Percentiles rank a stretch among this genome's conserved stretches.
Evolutionary conservation across 2,329 filamentous ascomycete genomes (phyloP).

Genomic region (Sporothrix sp.): DNA sequence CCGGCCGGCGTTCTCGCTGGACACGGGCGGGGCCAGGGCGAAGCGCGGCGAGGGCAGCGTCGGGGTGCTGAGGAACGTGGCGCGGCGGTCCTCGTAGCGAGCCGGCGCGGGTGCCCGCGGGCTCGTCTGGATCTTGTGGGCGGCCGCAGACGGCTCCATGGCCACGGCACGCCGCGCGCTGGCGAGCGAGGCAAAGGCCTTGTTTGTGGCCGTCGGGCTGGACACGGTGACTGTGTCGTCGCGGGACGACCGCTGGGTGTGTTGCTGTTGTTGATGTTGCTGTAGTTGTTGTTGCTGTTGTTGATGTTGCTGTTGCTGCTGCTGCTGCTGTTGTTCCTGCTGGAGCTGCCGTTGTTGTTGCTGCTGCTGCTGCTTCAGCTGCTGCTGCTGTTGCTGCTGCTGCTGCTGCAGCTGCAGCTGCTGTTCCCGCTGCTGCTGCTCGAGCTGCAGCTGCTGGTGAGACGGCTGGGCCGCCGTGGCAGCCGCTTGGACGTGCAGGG

Average conservation of each 20-base stretch:
- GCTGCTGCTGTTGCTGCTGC: not conserved
- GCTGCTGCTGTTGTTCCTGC: not conserved
- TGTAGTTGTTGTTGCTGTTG: not conserved
- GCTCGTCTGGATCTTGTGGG: constrained; percentile 23
- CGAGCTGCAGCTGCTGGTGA: not conserved
- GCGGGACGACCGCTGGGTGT: constrained; percentile 12
- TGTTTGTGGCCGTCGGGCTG: constrained; percentile 12
- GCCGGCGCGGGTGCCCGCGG: constrained; percentile 25
- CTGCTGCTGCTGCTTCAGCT: not conserved
- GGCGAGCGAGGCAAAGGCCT: constrained; percentile 12
- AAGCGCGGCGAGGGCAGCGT: constrained; percentile 37
- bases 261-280: constrained; percentile 3
- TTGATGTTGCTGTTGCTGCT: constrained; percentile 11
- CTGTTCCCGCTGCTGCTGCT: not conserved
- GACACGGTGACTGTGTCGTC: constrained; percentile 17
- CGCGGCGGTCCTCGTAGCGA: constrained; percentile 41
- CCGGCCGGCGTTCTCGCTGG: constrained; percentile 34
- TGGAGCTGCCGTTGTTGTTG: not conserved
- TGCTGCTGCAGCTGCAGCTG: not conserved
- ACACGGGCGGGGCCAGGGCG: constrained; percentile 29
- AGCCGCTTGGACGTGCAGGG: not conserved
- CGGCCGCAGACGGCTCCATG: constrained; percentile 18
- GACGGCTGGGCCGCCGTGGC: not conserved
- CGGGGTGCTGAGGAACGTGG: constrained; percentile 36
- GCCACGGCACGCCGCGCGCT: constrained; percentile 10